Evolutionary conservation across 257 asterid genomes (phyloP).

Genomic region (Misopates orontium): DNA sequence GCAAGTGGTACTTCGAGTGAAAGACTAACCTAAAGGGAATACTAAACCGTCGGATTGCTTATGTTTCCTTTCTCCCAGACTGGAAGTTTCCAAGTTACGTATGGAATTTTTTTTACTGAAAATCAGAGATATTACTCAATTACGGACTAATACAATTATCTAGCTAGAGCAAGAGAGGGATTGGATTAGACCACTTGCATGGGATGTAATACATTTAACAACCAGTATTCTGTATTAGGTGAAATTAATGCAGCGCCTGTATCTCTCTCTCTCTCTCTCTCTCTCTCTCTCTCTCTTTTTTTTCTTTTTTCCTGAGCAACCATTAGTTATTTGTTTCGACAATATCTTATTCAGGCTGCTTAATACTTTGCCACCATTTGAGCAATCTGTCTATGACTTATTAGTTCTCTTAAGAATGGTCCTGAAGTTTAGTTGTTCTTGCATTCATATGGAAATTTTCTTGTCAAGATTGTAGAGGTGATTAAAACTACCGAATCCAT

Average conservation of each 20-base stretch:
- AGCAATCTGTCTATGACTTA: no score
- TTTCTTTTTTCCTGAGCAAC: no score
- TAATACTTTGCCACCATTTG: no score
- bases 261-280: no score
- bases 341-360: no score
- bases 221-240: not conserved
- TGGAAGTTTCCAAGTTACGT: not conserved
- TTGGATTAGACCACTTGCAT: not conserved
- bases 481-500: not conserved
- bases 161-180: not conserved
- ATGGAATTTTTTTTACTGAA: not conserved
- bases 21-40: conserved; percentile 19
- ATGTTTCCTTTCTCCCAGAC: conserved; percentile 1
- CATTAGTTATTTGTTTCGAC: no score
- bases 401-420: not conserved
- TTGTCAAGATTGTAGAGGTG: conserved; percentile 6
- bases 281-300: no score
- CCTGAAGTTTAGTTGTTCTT: not conserved
- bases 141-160: no score
- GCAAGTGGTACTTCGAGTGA: conserved; percentile 31
- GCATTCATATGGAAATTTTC: not conserved
- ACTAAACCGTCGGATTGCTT: not conserved
- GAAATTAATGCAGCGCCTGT: not conserved
- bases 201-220: not conserved
- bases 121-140: not conserved